Base-by-base conservation (phyloP, 2,329 filamentous ascomycete genomes). In the Trichoderma sp. region DNA sequence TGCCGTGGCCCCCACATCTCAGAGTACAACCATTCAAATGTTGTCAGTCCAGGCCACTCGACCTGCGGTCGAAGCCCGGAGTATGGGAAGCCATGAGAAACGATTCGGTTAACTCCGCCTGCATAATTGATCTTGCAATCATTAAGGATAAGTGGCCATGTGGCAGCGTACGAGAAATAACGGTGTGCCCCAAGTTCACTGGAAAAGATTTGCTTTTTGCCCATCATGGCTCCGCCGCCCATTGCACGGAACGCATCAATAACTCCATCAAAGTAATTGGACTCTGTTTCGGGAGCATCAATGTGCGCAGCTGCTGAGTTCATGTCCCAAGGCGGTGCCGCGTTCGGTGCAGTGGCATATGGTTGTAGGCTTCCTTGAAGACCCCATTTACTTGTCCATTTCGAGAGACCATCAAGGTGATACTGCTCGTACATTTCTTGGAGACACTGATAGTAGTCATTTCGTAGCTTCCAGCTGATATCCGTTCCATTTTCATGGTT, bases 71-170 rank as follows among this genome's bases (percentile, higher is more conserved):
- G 67, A 71, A 71, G 24, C 16, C 67, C 53, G 12, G 67, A 71
- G 53, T 71, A 71, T 2, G 53, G 53, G 16, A 62, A 71, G 21
- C 67, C 67, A 45, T 71, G 67, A 29, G 53, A 60, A 38, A 71
- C 67, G 24, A 71, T 71, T 9, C 67, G 53, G 24, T 71, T 71
- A 24, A 71, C 67, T 3, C 67, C 67, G 6, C 67, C 67, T 18
- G 29, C 67, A 31, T 71, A 71, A 31, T 62, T 71, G 53, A 71
- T 71, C 67, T 71, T 71, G 14, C 67, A 71, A 21, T 71, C 67
- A 18, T 71, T 71, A 1, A 71, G 67, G 24, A 71, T 71, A 16
- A 71, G 33, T 24, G 67, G 67, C 67, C 67, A 71, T 12, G 67
- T 71, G 53, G 60, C 60, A 16, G 67, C 67, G 24, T 71, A 71